These are phyloP conservation scores for Solanum pimpinellifolium DNA, from an alignment of 257 asterid genomes.

Conservation along the genomic window DNA sequence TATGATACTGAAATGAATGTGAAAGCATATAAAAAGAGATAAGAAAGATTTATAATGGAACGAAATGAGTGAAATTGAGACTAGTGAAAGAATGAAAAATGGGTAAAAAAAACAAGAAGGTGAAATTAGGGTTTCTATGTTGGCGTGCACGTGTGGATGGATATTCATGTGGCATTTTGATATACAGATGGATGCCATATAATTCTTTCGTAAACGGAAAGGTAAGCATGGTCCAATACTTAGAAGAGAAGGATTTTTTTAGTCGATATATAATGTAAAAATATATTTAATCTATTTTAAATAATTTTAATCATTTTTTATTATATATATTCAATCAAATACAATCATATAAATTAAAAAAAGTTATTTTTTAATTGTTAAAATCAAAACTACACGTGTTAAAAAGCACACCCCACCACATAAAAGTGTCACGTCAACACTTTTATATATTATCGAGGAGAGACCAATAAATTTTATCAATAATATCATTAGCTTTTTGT, in stretches of 20 bases:
- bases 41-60: no score
- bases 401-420: not conserved
- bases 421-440: not conserved
- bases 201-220: not conserved
- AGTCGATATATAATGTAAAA: no score
- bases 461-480: not conserved
- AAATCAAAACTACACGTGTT: not conserved
- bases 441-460: not conserved
- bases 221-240: not conserved
- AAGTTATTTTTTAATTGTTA: not conserved
- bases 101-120: no score
- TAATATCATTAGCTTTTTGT: not conserved
- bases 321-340: not conserved
- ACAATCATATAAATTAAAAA: not conserved
- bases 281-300: no score
- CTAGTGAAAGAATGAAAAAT: no score
- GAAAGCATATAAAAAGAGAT: no score
- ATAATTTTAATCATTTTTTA: fast-evolving
- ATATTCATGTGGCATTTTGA: no score
- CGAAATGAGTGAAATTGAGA: no score
- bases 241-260: no score
- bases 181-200: no score
- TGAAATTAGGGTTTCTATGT: not conserved
- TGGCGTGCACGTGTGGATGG: no score
- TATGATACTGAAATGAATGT: not conserved